Conservation (phyloP, 1,139 yeast genomes). For the Taphrina sp. region DNA sequence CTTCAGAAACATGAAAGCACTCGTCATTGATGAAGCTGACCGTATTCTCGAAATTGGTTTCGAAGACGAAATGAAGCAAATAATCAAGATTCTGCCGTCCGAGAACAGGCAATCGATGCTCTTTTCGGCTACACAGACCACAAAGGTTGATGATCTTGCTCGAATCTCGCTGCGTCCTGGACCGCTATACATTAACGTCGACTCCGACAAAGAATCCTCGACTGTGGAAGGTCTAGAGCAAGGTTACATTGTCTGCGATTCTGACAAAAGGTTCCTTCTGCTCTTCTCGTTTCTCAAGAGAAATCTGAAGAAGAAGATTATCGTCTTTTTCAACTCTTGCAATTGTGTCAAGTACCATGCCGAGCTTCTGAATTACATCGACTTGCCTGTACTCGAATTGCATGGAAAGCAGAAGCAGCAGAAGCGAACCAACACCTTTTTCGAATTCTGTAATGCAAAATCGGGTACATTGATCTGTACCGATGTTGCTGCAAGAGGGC, state of each 20-base stretch:
- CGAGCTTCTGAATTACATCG: conserved; percentile 89
- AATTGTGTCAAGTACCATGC: conserved; percentile 95
- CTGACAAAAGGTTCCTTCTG: conserved; percentile 86
- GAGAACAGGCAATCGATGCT: conserved; percentile 96
- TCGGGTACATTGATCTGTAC: conserved; percentile 92
- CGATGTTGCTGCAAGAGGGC: conserved; percentile 97
- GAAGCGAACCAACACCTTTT: conserved; percentile 94
- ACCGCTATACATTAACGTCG: conserved; percentile 91
- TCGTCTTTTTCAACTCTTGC: conserved; percentile 93
- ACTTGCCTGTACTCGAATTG: conserved; percentile 88
- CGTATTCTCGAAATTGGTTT: conserved; percentile 95
- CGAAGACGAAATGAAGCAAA: conserved; percentile 97
- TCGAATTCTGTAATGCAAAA: conserved; percentile 95
- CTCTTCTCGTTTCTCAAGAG: conserved; percentile 90
- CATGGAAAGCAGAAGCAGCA: conserved; percentile 99
- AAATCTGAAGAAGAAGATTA: conserved; percentile 78
- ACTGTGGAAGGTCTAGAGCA: conserved; percentile 97
- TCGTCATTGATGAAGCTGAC: conserved; percentile 87
- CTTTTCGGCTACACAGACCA: conserved; percentile 97
- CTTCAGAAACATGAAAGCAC: conserved; percentile 88
- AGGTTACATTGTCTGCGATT: conserved; percentile 96
- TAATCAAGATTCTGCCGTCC: conserved; percentile 86
- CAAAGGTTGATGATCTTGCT: conserved; percentile 96
- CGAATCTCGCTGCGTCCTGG: conserved; percentile 93
- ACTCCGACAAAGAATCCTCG: conserved; percentile 62